Percentiles rank a stretch among this genome's conserved stretches.
Conservation (phyloP, 768 basidiomycete species). For the Lentinula guzmanii region DNA sequence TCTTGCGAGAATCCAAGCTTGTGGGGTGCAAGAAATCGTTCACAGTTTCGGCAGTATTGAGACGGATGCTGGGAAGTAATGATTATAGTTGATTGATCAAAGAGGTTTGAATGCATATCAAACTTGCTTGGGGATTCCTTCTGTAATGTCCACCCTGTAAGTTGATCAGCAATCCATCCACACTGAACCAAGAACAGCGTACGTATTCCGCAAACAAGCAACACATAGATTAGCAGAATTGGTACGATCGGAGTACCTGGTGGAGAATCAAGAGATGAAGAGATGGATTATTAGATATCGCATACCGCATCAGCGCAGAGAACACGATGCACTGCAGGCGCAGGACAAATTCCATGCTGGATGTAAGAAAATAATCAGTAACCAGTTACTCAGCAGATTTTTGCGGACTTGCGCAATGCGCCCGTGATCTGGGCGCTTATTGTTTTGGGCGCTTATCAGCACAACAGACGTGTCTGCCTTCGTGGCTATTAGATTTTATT, state of each 20-base stretch:
- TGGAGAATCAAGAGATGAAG: conserved; percentile 4
- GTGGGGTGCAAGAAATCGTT: conserved; percentile 92
- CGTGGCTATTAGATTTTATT: background rate
- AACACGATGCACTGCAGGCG: conserved; percentile 73
- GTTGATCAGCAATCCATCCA: background rate
- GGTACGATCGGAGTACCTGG: conserved; percentile 77
- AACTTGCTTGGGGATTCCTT: conserved; percentile 95
- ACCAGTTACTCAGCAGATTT: conserved; percentile 3
- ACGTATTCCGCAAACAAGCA: conserved; percentile 84
- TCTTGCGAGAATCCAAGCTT: conserved; percentile 77
- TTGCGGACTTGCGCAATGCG: background rate
- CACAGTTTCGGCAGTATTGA: conserved; percentile 95
- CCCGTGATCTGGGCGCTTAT: background rate
- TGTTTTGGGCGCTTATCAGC: background rate
- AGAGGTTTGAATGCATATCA: background rate
- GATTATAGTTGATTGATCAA: background rate
- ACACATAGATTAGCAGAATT: conserved; percentile 93
- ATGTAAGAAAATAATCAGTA: background rate
- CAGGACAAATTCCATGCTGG: conserved; percentile 74
- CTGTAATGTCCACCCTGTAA: conserved; percentile 88
- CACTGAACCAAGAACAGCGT: conserved; percentile 17
- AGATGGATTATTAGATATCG: background rate
- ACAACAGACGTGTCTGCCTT: background rate
- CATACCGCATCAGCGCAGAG: conserved; percentile 84
- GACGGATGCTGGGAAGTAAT: conserved; percentile 56